These are phyloP conservation scores for Henckelia pumila DNA, from an alignment of 257 asterid genomes.

Conservation along the genomic window DNA sequence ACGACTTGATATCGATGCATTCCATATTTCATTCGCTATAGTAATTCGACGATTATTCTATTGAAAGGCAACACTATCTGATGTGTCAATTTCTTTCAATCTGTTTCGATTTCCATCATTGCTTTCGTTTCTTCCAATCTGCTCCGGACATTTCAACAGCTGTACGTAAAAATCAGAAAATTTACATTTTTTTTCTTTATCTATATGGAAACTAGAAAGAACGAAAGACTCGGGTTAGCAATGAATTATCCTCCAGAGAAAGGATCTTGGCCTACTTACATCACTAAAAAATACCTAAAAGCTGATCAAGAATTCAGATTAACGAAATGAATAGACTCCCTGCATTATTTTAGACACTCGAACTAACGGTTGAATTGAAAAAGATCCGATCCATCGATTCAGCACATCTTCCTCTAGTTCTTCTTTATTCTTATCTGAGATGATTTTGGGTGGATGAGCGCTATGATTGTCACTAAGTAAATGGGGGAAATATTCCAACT, in stretches of 20 bases:
- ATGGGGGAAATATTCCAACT: too few species aligned
- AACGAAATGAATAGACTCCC: conserved; percentile 18
- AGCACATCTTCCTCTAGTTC: too few species aligned
- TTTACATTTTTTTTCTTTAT: conserved; percentile 35
- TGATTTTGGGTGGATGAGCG: too few species aligned
- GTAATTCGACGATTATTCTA: too few species aligned
- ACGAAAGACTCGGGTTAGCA: conserved; percentile 38
- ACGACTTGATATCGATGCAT: too few species aligned
- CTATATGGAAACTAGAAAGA: conserved; percentile 28
- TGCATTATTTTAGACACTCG: conserved; percentile 28
- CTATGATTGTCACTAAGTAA: too few species aligned
- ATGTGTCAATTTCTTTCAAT: too few species aligned
- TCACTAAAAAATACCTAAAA: conserved; percentile 31
- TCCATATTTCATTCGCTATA: too few species aligned
- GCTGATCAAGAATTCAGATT: conserved; percentile 22
- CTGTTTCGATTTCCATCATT: too few species aligned
- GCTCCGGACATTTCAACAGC: too few species aligned
- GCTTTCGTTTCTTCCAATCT: too few species aligned
- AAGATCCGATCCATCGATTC: conserved; percentile 44
- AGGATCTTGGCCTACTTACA: conserved; percentile 31
- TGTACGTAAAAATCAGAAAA: conserved; percentile 8
- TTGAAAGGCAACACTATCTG: too few species aligned
- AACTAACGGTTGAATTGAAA: conserved; percentile 36
- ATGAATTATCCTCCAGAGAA: conserved; percentile 28
- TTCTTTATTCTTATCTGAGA: conserved; percentile 23